Percentiles rank a stretch among this genome's conserved stretches.
These are phyloP conservation scores for Trichoderma orchidacearum DNA, from an alignment of 495 filamentous ascomycete genomes.

Conservation along the genomic window DNA sequence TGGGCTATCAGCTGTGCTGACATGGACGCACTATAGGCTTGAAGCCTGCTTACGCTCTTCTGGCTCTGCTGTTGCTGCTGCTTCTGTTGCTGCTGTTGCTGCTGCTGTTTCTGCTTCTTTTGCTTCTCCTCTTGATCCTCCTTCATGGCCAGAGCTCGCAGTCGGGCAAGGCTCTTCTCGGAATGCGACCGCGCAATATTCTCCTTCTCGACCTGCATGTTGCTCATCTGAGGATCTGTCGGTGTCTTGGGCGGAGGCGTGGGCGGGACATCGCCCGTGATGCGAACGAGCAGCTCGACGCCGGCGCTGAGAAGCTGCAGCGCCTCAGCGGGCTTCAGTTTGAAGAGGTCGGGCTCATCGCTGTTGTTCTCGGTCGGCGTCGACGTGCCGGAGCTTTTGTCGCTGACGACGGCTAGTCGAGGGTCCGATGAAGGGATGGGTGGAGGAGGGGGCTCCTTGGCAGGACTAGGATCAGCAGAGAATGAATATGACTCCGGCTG, in stretches of 20 bases:
- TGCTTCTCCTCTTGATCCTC: constrained; percentile 9
- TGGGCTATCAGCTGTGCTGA: not conserved
- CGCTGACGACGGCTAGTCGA: constrained; percentile 15
- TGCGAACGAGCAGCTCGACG: constrained; percentile 56
- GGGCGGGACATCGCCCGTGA: constrained; percentile 60
- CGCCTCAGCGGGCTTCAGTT: constrained; percentile 58
- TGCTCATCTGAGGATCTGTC: constrained; percentile 45
- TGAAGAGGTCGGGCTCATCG: constrained; percentile 47
- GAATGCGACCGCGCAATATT: constrained; percentile 39
- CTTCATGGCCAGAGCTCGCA: constrained; percentile 17
- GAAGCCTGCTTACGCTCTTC: not conserved
- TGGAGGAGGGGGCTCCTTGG: constrained; percentile 27
- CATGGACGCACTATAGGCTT: not conserved
- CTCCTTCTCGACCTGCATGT: constrained; percentile 43
- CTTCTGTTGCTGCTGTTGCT: constrained; percentile 6
- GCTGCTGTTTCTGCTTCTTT: not conserved
- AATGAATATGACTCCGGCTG: not conserved
- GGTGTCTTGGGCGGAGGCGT: constrained; percentile 52
- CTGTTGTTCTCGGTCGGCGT: constrained; percentile 18
- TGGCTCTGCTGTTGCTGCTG: constrained; percentile 3
- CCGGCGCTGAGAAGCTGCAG: constrained; percentile 62
- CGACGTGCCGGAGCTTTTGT: not conserved
- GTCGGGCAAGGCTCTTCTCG: constrained; percentile 26
- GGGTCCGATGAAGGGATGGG: constrained; percentile 36
- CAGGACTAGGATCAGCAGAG: not conserved